These are phyloP conservation scores for Mycena indigotica DNA, from an alignment of 768 basidiomycete genomes.

Conservation along the genomic window DNA sequence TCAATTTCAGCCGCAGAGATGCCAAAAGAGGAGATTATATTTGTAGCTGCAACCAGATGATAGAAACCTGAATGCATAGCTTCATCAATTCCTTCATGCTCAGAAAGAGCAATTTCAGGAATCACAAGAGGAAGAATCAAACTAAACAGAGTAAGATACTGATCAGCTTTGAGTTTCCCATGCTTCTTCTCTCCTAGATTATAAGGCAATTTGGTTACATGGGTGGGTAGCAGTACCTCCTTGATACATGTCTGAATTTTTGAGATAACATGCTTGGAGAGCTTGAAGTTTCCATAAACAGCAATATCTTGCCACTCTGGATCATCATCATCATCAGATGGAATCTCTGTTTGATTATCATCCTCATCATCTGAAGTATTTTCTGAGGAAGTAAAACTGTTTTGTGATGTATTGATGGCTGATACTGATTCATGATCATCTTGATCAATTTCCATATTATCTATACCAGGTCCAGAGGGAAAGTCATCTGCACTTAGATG, in stretches of 20 bases:
- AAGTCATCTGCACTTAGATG: too few relatives aligned
- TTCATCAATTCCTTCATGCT: not conserved
- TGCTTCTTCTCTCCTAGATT: slow-evolving; percentile 25
- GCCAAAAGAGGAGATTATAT: slow-evolving; percentile 17
- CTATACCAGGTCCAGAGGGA: too few relatives aligned
- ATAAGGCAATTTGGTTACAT: slow-evolving; percentile 14
- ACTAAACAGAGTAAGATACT: slow-evolving; percentile 21
- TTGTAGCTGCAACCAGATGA: slow-evolving; percentile 14
- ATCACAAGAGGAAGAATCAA: slow-evolving; percentile 19
- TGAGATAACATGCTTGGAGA: not conserved
- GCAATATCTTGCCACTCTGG: not conserved
- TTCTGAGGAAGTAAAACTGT: not conserved
- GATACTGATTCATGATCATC: too few relatives aligned
- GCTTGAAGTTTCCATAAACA: not conserved
- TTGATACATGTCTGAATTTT: slow-evolving; percentile 1
- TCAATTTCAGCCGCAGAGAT: slow-evolving; percentile 16
- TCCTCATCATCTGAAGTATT: not conserved
- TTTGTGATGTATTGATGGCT: not conserved
- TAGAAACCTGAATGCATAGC: slow-evolving; percentile 8
- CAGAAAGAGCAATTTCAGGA: slow-evolving; percentile 7
- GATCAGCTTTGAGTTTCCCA: too few relatives aligned
- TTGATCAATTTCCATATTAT: too few relatives aligned
- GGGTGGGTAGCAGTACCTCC: slow-evolving; percentile 17
- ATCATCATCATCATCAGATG: not conserved
- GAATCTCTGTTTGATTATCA: not conserved